Base-by-base conservation (phyloP, 257 asterid species). In the Henckelia pumila region DNA sequence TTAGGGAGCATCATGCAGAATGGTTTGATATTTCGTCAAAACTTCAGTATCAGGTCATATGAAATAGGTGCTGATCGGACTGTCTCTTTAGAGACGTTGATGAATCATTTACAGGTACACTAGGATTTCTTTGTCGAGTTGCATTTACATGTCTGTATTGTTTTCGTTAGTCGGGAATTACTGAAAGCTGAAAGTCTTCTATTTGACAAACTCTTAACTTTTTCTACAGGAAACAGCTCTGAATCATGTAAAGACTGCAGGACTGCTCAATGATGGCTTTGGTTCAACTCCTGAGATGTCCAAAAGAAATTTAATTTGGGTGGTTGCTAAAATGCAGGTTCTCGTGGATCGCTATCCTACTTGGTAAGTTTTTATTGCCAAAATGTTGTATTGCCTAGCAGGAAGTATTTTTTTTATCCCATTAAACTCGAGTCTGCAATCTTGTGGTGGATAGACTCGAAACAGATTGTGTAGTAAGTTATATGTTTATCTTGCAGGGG, bases 231-330 rank as follows among this genome's bases (percentile, higher is more conserved):
- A 94, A 83, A 91, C 98, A 21, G 99, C 99, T 50, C 93, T 94
- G 37, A 94, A 94, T 79, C 99, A 94, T 78, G 98, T 82, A 9
- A 89, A 80, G 79, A 74, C 78, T 73, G 96, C 83, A 32, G 99
- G 99, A 30, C 83, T 94, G 53, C 85, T 94, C 66, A 91, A 86
- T 73, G 96, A 85, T 64, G 99, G 99, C 61, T 94, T 94, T 83
- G 99, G 98, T 66, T 84, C 99, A 40, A 94, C 99, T 56, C 97
- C 91, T 1, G 99, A 91, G 86, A 94, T 94, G 99, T 81, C 77
- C 80, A 94, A 91, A 78, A 78, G 81, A 59, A 94, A 94, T 72
- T 73, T 94, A 73, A 87, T 94, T 49, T 91, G 99, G 99, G 99
- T 94, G 21, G 99, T 94, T 68, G 79, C 95, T 5, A 94, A 91